Evolutionary conservation across 768 basidiomycete genomes (phyloP).

Genomic region (Pisolithus marmoratus): DNA sequence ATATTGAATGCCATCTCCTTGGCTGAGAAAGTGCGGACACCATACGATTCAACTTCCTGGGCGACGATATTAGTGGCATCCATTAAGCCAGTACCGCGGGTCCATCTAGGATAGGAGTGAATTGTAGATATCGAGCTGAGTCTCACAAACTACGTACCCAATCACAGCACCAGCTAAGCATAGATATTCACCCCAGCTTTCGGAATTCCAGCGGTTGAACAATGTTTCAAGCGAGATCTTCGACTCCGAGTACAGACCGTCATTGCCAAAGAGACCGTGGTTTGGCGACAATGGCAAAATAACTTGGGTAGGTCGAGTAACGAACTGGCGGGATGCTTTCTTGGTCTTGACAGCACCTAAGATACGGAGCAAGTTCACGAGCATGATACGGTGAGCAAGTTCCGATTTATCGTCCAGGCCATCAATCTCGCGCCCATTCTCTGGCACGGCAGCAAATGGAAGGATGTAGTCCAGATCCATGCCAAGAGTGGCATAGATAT

Average conservation of each 20-base stretch:
- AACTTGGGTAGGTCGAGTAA: constrained; percentile 97
- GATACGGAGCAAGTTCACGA: constrained; percentile 93
- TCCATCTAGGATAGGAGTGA: constrained; percentile 60
- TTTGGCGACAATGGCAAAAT: constrained; percentile 97
- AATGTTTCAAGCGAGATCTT: constrained; percentile 97
- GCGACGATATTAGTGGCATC: constrained; percentile 91
- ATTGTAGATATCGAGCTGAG: constrained; percentile 6
- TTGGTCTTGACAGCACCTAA: constrained; percentile 97
- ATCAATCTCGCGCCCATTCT: constrained; percentile 98
- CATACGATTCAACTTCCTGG: constrained; percentile 86
- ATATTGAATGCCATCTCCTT: constrained; percentile 99
- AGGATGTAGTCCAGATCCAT: constrained; percentile 98
- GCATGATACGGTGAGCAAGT: constrained; percentile 97
- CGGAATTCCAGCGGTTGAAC: constrained; percentile 96
- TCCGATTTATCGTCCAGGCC: constrained; percentile 96
- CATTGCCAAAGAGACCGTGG: constrained; percentile 96
- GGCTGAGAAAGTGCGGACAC: constrained; percentile 96
- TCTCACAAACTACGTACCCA: constrained; percentile 50
- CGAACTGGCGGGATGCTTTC: constrained; percentile 94
- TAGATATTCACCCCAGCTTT: constrained; percentile 98
- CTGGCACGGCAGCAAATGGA: constrained; percentile 97
- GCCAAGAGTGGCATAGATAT: constrained; percentile 92
- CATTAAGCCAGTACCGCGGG: constrained; percentile 97
- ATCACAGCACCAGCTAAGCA: constrained; percentile 98
- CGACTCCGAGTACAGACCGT: constrained; percentile 96